These are phyloP conservation scores for Leccinum fuscescens DNA, from an alignment of 1,284 basidiomycete species.

Conservation along the genomic window DNA sequence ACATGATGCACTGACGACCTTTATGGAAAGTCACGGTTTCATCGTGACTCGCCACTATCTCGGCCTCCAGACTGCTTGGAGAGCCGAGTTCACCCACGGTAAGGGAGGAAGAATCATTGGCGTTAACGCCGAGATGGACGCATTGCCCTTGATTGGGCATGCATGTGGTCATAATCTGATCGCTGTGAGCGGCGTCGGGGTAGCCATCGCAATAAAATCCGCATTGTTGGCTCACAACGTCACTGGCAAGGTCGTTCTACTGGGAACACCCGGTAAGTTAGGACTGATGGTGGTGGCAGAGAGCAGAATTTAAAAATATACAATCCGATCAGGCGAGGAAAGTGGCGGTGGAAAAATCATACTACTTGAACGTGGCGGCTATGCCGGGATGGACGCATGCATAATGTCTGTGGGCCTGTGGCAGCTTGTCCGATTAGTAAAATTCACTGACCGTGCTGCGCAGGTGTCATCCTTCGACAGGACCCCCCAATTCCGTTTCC, in stretches of 20 bases:
- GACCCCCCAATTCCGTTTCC: slow-evolving; percentile 45
- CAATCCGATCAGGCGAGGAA: slow-evolving; percentile 62
- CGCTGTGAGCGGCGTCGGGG: slow-evolving; percentile 76
- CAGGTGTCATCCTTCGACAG: slow-evolving; percentile 67
- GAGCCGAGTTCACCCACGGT: slow-evolving; percentile 64
- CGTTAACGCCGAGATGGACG: slow-evolving; percentile 70
- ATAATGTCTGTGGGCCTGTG: slow-evolving; percentile 52
- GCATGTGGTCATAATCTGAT: slow-evolving; percentile 89
- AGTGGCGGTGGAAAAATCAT: slow-evolving; percentile 74
- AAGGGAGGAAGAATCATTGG: slow-evolving; percentile 63
- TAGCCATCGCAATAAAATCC: slow-evolving; percentile 69
- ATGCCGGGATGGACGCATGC: slow-evolving; percentile 75
- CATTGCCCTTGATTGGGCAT: slow-evolving; percentile 64
- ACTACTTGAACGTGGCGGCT: slow-evolving; percentile 70
- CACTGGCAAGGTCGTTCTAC: slow-evolving; percentile 70
- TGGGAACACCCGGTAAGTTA: slow-evolving; percentile 77
- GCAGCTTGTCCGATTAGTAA: slow-evolving; percentile 7
- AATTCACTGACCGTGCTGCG: slow-evolving; percentile 12
- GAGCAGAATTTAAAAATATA: slow-evolving; percentile 10
- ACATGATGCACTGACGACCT: slow-evolving; percentile 53
- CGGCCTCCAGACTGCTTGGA: slow-evolving; percentile 75
- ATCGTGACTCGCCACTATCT: slow-evolving; percentile 59
- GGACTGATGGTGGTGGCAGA: slow-evolving; percentile 1
- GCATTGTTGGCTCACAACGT: slow-evolving; percentile 65
- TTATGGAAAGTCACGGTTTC: slow-evolving; percentile 62